Evolutionary conservation across 371 early-diverging fungal species (phyloP), one percentile per base, ranked within the genome.

Genomic region (Coemansia sp.): DNA sequence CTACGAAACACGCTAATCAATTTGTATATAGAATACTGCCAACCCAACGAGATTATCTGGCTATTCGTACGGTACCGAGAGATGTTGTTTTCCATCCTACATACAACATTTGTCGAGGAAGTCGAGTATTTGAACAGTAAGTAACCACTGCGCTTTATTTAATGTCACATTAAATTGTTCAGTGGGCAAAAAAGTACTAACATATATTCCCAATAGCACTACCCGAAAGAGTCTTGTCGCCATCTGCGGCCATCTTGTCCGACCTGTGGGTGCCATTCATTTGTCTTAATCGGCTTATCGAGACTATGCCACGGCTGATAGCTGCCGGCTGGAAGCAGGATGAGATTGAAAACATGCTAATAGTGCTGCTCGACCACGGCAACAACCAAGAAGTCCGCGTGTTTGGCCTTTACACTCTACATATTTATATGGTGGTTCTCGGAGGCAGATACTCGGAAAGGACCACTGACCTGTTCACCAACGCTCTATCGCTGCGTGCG

Each of bases 321-420:
- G 65, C 77, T 18, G 31, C 61, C 0, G 72, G 77, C 5, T 77
- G 77, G 77, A 51, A 54, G 27, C 68, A 64, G 26, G 7, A 26
- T 1, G 62, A 72, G 47, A 77, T 77, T 13, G 77, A 72, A 34
- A 77, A 72, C 37, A 68, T 77, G 57, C 34, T 77, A 53, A 59
- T 81, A 64, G 42, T 83, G 65, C 61, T 92, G 87, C 57, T 82
- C 37, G 51, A 89, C 81, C 26, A 89, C 27, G 31, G 95, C 92
- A 39, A 90, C 78, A 81, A 87, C 93, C 58, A 89, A 80, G 56
- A 94, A 88, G 73, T 97, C 92, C 66, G 94, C 69, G 74, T 88
- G 85, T 63, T 77, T 8, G 71, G 77, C 1, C 52, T 59, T 11
- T 66, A 77, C 18, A 59, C 66, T 1, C 63, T 77, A 31, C 37